Conservation (phyloP, 2,329 filamentous ascomycete genomes). For the Ophiocordyceps camponoti-leonardi region DNA sequence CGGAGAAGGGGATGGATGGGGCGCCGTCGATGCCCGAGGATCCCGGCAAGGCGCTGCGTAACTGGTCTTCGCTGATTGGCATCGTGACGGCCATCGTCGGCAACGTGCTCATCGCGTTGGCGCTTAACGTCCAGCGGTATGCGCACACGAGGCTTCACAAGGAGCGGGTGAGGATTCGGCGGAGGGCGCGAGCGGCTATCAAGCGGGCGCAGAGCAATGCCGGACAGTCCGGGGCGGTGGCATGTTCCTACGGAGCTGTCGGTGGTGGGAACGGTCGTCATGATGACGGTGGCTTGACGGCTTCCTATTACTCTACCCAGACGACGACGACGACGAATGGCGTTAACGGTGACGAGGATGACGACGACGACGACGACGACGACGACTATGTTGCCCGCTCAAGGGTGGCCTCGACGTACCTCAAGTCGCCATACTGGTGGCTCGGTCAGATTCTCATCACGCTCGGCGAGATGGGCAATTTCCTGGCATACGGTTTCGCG, state of each 20-base stretch:
- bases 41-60: conserved; percentile 32
- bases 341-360: conserved; percentile 3
- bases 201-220: conserved; percentile 21
- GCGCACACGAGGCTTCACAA: conserved; percentile 74
- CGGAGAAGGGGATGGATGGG: not conserved
- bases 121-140: conserved; percentile 91
- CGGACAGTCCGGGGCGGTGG: too few relatives aligned
- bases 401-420: conserved; percentile 49
- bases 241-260: not conserved
- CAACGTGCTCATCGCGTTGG: conserved; percentile 86
- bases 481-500: conserved; percentile 92
- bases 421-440: conserved; percentile 95
- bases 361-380: not conserved
- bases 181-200: conserved; percentile 34
- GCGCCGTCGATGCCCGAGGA: conserved; percentile 9
- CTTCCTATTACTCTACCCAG: not conserved
- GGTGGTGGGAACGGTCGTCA: not conserved
- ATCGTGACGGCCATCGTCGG: conserved; percentile 85
- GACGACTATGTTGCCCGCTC: conserved; percentile 11
- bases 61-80: conserved; percentile 90
- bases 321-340: conserved; percentile 7
- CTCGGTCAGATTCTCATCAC: conserved; percentile 82
- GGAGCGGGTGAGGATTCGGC: conserved; percentile 42
- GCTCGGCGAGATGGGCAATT: conserved; percentile 87
- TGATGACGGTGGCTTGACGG: not conserved